Evolutionary conservation across 2,329 filamentous ascomycete species (phyloP), one percentile per base, ranked within the genome.

Genomic region (Hyphodiscus sp.): DNA sequence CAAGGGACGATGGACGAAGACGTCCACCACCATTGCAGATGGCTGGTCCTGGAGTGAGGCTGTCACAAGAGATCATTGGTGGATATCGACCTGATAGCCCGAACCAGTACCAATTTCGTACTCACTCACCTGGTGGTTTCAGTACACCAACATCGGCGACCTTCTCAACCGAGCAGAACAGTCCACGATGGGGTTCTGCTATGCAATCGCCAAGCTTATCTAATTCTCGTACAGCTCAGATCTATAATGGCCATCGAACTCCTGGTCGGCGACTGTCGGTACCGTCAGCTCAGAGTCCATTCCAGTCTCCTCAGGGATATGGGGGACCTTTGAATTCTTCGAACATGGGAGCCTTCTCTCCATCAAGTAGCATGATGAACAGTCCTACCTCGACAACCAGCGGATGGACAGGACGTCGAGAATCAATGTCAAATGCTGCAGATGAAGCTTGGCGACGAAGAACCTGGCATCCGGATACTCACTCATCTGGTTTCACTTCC

Each of bases 401-500:
- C 18, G 61, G 61, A 10, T 81, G 84, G 33, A 75, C 76, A 8
- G 86, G 80, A 4, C 75, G 86, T 29, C 77, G 85, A 43, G 87
- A 91, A 42, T 87, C 87, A 0, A 74, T 75, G 2, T 73, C 78
- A 9, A 81, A 78, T 49, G 74, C 76, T 19, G 73, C 80, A 0
- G 90, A 95, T 58, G 85, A 90, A 43, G 87, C 89, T 52, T 89
- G 85, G 80, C 83, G 91, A 59, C 78, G 91, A 57, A 81, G 91
- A 50, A 96, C 91, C 2, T 96, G 91, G 91, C 91, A 96, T 70
- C 89, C 90, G 0, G 88, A 90, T 57, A 87, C 83, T 11, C 75
- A 76, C 55, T 78, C 80, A 16, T 79, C 79, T 58, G 83, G 53
- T 38, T 64, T 58, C 41, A 58, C 82, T 57, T 77, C 85, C 15